Evolutionary conservation across 202 grass and related monocot genomes (phyloP), one percentile per base, ranked within the genome.

Genomic region (Brachypodium distachyon): DNA sequence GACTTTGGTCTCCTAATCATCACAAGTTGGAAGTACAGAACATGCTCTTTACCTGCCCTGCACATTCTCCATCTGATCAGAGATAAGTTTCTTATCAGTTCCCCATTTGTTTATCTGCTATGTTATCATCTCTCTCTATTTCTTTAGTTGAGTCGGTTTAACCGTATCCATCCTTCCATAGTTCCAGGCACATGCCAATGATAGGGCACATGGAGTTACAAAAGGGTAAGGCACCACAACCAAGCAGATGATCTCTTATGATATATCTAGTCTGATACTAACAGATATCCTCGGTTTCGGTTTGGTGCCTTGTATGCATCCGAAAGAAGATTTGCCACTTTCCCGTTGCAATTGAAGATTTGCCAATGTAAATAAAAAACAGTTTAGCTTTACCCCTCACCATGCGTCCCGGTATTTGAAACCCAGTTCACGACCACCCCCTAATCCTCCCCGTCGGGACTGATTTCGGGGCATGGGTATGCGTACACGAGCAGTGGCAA

Each of bases 121-220:
- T 34, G 23, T 51, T 48, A 64, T 67, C 58, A 50, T 17, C 3
- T 13, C 14, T 66, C 8, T 65, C 4, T 25, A 59, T 31, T 69
- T 76, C 19, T 70, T 68, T 62, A 63, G 12, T 54, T 67, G 19
- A 41, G 69, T 75, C 21, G 61, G 55, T 70, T 71, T 74, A 38
- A 10, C 36, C 74, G 29, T 71, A 76, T 84, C 76, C 63, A 61
- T 69, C 51, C 38, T 55, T 75, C 80, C 70, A 54, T 69, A 16
- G 44, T 54, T 83, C 80, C 61, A 70, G 16, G 81, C 63, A 63
- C 27, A 74, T 58, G 61, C 72, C 81, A 81, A 64, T 88, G 78
- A 93, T 90, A 44, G 71, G 40, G 46, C 80, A 90, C 87, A 87
- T 93, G 87, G 53, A 65, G 61, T 64, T 72, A 71, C 72, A 81